Percentiles rank a stretch among this genome's conserved stretches.
Conservation (phyloP, 176 grass and related monocot species). For the Rhynchospora tenuis region DNA sequence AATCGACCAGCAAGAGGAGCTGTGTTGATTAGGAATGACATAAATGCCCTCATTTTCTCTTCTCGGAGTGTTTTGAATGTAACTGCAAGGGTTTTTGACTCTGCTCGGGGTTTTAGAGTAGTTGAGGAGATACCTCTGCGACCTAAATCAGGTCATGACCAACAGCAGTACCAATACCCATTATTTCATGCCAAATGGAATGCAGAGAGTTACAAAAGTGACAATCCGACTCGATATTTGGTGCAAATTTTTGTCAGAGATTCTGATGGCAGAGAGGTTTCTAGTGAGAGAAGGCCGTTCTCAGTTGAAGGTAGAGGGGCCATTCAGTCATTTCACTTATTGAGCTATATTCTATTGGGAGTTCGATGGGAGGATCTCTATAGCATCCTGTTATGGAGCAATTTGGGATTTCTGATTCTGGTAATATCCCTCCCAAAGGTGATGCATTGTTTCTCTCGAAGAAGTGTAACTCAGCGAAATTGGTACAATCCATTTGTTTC, state of each 20-base stretch:
- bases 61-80: slow-evolving; percentile 47
- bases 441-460: slow-evolving; percentile 35
- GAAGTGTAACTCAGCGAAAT: slow-evolving; percentile 31
- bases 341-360: slow-evolving; percentile 61
- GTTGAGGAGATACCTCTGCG: slow-evolving; percentile 76
- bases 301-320: slow-evolving; percentile 56
- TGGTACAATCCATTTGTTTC: slow-evolving; percentile 51
- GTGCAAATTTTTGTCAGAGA: slow-evolving; percentile 62
- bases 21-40: slow-evolving; percentile 60
- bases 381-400: slow-evolving; percentile 56
- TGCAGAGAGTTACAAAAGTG: slow-evolving; percentile 66
- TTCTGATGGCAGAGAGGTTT: slow-evolving; percentile 42
- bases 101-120: slow-evolving; percentile 58
- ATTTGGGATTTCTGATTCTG: slow-evolving; percentile 41
- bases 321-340: slow-evolving; percentile 27
- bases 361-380: slow-evolving; percentile 74
- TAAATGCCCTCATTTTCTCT: slow-evolving; percentile 86
- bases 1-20: slow-evolving; percentile 40
- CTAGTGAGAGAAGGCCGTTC: slow-evolving; percentile 54
- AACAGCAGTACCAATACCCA: slow-evolving; percentile 16
- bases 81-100: slow-evolving; percentile 77
- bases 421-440: slow-evolving; percentile 49
- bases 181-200: slow-evolving; percentile 88
- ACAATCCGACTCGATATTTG: slow-evolving; percentile 61
- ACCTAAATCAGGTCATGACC: slow-evolving; percentile 17